A percentile compares a stretch with the other conserved stretches of the same genome.
Conservation (phyloP, 1,284 basidiomycete genomes). For the Cystobasidiaceae sp. region DNA sequence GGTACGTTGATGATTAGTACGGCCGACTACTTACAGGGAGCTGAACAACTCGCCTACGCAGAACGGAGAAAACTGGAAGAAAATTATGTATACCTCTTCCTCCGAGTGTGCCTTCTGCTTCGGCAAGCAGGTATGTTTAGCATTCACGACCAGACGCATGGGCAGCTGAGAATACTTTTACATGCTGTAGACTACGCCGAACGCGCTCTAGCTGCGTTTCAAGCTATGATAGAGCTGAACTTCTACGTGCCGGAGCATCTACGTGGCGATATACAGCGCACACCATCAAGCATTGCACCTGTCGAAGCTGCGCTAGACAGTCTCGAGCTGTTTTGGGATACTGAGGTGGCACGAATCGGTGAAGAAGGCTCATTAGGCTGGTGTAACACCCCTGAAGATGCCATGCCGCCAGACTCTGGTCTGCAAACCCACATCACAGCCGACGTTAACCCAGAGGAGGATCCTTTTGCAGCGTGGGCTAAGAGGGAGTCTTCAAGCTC, state of each 20-base stretch:
- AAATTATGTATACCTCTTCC: constrained; percentile 55
- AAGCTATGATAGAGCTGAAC: constrained; percentile 52
- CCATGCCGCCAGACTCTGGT: constrained; percentile 18
- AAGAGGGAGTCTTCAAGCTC: constrained; percentile 57
- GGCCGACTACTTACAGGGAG: neutral
- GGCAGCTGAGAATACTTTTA: neutral
- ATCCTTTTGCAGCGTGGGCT: constrained; percentile 56
- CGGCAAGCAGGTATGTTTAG: constrained; percentile 64
- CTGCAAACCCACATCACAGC: too few species aligned
- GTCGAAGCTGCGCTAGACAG: constrained; percentile 41
- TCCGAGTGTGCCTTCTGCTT: constrained; percentile 59
- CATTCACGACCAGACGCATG: neutral
- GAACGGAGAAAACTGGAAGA: constrained; percentile 53
- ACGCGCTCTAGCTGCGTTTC: constrained; percentile 51
- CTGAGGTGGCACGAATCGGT: constrained; percentile 51
- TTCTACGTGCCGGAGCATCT: constrained; percentile 45
- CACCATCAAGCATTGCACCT: neutral
- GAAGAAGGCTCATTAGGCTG: constrained; percentile 50
- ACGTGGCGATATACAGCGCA: neutral
- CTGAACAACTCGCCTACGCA: constrained; percentile 47
- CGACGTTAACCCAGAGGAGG: neutral
- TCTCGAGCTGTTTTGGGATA: constrained; percentile 53
- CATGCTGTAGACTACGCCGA: constrained; percentile 49
- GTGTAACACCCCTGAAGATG: constrained; percentile 37
- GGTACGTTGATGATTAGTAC: constrained; percentile 54